phyloP scores from a whole-genome alignment of 2,329 filamentous ascomycete genomes.

The Ophiostoma tasmaniense region DNA sequence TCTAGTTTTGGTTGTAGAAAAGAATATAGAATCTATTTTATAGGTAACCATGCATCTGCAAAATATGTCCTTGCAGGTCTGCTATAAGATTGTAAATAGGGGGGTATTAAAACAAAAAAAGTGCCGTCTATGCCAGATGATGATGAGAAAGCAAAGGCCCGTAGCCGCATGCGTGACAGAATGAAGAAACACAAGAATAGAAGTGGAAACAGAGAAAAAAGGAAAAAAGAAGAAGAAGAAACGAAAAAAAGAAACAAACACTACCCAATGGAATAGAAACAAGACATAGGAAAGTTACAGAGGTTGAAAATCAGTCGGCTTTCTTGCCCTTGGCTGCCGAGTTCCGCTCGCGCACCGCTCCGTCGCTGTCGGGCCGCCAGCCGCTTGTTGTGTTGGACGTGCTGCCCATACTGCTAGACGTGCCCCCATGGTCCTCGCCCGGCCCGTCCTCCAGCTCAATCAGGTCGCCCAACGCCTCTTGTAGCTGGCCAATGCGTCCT shows the following conservation, averaged over 20 bases:
- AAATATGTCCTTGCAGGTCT: neutral
- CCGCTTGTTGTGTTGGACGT: constrained; percentile 27
- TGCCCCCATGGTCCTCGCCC: constrained; percentile 41
- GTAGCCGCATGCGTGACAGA: no score
- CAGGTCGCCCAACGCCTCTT: constrained; percentile 49
- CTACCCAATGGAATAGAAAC: constrained; percentile 2
- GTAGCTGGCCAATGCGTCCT: constrained; percentile 15
- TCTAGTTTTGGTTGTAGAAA: neutral
- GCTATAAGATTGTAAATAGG: constrained; percentile 7
- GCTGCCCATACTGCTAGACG: constrained; percentile 17
- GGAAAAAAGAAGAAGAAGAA: neutral
- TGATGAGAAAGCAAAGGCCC: neutral
- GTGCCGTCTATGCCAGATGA: constrained; percentile 20
- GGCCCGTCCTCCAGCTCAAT: constrained; percentile 62
- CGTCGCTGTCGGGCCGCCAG: constrained; percentile 31
- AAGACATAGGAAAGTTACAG: neutral
- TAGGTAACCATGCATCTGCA: neutral
- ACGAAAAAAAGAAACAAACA: neutral
- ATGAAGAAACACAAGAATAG: neutral
- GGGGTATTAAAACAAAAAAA: constrained; percentile 20
- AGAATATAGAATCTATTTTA: neutral
- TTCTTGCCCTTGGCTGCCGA: constrained; percentile 36
- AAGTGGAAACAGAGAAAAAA: no score
- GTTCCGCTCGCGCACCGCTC: constrained; percentile 31
- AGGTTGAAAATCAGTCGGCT: constrained; percentile 29